Evolutionary conservation across 768 basidiomycete genomes (phyloP).

Genomic region (Mycena rosella): DNA sequence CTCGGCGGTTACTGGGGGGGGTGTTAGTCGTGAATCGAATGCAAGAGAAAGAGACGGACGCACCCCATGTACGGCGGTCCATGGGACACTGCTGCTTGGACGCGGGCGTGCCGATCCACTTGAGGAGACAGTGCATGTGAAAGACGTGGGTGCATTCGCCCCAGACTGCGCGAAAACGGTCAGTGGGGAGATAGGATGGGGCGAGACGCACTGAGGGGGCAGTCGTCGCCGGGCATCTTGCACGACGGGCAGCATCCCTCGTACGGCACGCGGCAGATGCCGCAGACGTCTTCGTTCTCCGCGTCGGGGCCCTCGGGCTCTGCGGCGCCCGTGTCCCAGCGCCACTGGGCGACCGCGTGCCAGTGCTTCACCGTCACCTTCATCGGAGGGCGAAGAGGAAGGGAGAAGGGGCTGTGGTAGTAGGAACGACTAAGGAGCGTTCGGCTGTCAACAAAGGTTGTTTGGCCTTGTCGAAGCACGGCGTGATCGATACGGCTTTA

Average conservation of each 20-base stretch:
- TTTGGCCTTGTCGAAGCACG: too few relatives aligned
- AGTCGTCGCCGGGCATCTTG: conserved; percentile 97
- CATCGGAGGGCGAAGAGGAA: too few relatives aligned
- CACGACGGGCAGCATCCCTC: conserved; percentile 97
- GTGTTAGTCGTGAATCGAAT: neutral
- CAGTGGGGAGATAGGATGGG: neutral
- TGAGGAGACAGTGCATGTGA: conserved; percentile 98
- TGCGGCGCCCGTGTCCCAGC: conserved; percentile 74
- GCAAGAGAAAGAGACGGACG: conserved; percentile 42
- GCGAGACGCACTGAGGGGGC: conserved; percentile 80
- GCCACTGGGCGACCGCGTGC: conserved; percentile 92
- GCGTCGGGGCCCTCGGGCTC: conserved; percentile 50
- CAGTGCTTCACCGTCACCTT: conserved; percentile 87
- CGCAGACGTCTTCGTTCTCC: conserved; percentile 74
- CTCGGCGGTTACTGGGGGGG: conserved; percentile 30
- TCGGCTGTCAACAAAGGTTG: too few relatives aligned
- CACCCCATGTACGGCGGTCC: conserved; percentile 95
- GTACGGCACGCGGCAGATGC: conserved; percentile 91
- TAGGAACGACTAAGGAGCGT: too few relatives aligned
- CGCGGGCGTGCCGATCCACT: conserved; percentile 92
- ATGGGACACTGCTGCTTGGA: conserved; percentile 99
- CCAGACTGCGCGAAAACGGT: conserved; percentile 75
- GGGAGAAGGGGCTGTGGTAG: too few relatives aligned
- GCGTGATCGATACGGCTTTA: too few relatives aligned
- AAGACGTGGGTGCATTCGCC: conserved; percentile 98